Conservation (phyloP, 2,329 filamentous ascomycete species). For the Penicillium sclerotigenum region DNA sequence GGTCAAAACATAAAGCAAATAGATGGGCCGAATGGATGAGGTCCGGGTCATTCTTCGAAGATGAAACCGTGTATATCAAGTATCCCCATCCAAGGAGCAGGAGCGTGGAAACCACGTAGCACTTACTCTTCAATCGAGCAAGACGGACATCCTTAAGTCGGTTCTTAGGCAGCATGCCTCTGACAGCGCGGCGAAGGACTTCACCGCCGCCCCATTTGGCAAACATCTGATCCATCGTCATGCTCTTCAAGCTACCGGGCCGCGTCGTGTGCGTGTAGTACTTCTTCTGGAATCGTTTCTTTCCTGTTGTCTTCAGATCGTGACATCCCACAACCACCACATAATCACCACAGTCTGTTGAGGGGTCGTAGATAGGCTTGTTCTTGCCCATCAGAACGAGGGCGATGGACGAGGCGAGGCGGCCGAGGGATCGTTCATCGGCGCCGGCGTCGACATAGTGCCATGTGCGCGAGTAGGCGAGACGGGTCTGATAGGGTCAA, state of each 20-base stretch:
- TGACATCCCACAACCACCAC: constrained; percentile 90
- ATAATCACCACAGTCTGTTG: constrained; percentile 98
- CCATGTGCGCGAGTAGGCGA: constrained; percentile 96
- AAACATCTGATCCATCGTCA: constrained; percentile 95
- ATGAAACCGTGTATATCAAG: neutral
- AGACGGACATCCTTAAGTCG: constrained; percentile 81
- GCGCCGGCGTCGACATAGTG: constrained; percentile 76
- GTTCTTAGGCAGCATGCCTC: constrained; percentile 98
- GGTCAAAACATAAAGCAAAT: neutral
- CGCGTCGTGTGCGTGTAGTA: constrained; percentile 95
- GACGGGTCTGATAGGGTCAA: constrained; percentile 68
- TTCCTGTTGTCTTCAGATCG: constrained; percentile 81
- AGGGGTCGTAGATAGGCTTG: constrained; percentile 96
- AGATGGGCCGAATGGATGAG: neutral
- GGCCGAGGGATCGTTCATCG: constrained; percentile 76
- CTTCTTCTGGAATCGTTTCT: constrained; percentile 88
- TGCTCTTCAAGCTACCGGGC: constrained; percentile 78
- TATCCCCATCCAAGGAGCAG: neutral
- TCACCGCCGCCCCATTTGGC: constrained; percentile 90
- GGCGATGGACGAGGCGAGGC: constrained; percentile 83
- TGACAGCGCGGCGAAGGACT: constrained; percentile 84
- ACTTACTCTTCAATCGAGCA: constrained; percentile 73
- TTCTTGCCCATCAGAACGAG: constrained; percentile 94
- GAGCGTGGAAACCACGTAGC: neutral
- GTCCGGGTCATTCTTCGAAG: neutral